Percentiles rank a stretch among this genome's conserved stretches.
These are phyloP conservation scores for Fusarium sp. DNA, from an alignment of 2,329 filamentous ascomycete genomes.

Conservation along the genomic window DNA sequence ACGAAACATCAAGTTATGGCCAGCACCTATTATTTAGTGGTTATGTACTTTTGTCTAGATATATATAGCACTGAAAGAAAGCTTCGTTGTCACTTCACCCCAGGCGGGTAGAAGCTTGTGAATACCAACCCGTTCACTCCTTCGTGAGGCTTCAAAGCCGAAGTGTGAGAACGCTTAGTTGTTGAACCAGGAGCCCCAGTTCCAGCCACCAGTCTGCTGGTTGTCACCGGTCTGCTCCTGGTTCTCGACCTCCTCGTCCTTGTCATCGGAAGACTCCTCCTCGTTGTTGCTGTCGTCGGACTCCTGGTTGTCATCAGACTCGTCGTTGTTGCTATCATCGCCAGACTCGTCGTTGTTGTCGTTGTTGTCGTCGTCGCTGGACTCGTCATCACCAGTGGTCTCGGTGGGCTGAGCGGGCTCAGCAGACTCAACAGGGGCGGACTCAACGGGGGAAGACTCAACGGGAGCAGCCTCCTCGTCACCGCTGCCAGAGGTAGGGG, in stretches of 20 bases:
- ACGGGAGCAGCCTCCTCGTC: not conserved
- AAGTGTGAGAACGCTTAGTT: not conserved
- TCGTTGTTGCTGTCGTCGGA: not conserved
- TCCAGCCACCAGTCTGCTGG: not conserved
- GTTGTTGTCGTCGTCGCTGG: not conserved
- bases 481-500: not conserved
- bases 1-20: not conserved
- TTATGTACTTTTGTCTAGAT: not conserved
- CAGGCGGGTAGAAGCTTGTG: not conserved
- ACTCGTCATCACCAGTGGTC: conserved; percentile 1
- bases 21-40: not conserved
- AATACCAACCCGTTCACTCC: not conserved
- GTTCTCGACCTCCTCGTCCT: conserved; percentile 8
- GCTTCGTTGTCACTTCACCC: not conserved
- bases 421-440: not conserved
- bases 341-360: not conserved
- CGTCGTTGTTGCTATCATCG: not conserved
- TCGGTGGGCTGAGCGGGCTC: conserved; percentile 7
- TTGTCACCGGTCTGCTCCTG: not conserved
- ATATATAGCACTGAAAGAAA: not conserved
- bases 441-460: not conserved
- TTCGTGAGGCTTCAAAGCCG: not conserved
- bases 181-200: not conserved
- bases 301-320: conserved; percentile 4
- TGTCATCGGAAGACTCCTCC: not conserved